Evolutionary conservation across 1,284 basidiomycete species (phyloP).

Genomic region (Naganishia liquefaciens): DNA sequence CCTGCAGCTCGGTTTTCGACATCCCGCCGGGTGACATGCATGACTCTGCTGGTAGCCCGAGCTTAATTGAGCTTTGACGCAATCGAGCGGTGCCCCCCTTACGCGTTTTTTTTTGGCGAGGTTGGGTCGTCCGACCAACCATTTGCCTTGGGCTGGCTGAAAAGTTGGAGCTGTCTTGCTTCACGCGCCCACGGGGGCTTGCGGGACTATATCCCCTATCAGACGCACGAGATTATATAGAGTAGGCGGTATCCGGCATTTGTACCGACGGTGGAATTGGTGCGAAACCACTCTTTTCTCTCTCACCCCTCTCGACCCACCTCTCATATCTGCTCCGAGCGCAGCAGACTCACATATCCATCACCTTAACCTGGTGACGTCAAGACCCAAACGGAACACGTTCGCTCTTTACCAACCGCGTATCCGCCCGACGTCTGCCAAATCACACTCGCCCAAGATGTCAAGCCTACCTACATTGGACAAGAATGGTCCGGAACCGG

Average conservation of each 20-base stretch:
- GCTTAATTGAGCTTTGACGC: background rate
- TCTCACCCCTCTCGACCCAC: background rate
- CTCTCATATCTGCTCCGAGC: background rate
- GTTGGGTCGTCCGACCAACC: background rate
- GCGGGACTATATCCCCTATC: background rate
- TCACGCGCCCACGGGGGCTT: constrained; percentile 1
- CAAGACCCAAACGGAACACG: background rate
- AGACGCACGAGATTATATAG: background rate
- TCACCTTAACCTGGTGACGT: constrained; percentile 2
- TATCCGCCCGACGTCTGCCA: no score
- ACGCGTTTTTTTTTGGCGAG: constrained; percentile 2
- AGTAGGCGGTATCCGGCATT: background rate
- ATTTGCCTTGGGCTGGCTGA: background rate
- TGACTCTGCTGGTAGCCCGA: background rate
- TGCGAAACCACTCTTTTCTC: background rate
- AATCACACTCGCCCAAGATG: background rate
- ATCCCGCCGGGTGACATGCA: background rate
- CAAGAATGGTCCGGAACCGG: constrained; percentile 15
- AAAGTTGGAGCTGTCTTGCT: constrained; percentile 14
- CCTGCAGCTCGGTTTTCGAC: background rate
- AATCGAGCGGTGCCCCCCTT: no score
- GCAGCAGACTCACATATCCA: no score
- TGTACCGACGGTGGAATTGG: background rate
- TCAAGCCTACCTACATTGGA: constrained; percentile 13
- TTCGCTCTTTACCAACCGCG: background rate